Evolutionary conservation across 768 basidiomycete genomes (phyloP), one percentile per base, ranked within the genome.

Genomic region (Calocybe indica): DNA sequence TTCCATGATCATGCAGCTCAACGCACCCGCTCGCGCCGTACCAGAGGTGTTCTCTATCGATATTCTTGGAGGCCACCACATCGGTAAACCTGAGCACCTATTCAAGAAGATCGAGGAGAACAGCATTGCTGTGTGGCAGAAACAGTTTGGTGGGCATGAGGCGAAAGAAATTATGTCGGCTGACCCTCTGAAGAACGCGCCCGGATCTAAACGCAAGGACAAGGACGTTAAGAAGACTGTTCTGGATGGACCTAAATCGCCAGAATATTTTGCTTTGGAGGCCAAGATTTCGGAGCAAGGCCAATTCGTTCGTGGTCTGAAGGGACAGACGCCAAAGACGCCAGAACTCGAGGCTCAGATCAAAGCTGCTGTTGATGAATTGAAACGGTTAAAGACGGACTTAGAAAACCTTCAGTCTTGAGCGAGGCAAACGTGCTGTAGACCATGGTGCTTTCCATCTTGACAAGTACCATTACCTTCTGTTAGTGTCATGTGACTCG

Each of bases 21-120:
- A 96, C 59, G 93, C 92, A 0, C 92, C 92, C 1, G 76, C 86
- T 5, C 83, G 95, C 31, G 71, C 76, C 7, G 83, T 95, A 2
- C 89, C 95, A 1, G 75, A 76, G 47, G 73, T 73, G 7, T 70
- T 96, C 54, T 70, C 77, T 5, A 82, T 80, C 55, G 96, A 98
- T 62, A 83, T 99, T 51, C 76, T 97, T 37, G 78, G 81, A 0
- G 92, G 92, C 0, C 95, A 99, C 66, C 73, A 67, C 22, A 83
- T 98, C 46, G 90, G 91, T 41, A 80, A 76, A 50, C 90, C 96
- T 4, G 90, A 79, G 40, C 87, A 97, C 66, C 67, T 99, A 52
- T 99, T 99, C 74, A 90, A 86, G 69, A 85, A 82, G 64, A 96
- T 99, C 51, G 92, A 96, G 50, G 90, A 95, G 58, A 85, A 79